Conservation (phyloP, 768 basidiomycete species). For the Boletus insuetus region DNA sequence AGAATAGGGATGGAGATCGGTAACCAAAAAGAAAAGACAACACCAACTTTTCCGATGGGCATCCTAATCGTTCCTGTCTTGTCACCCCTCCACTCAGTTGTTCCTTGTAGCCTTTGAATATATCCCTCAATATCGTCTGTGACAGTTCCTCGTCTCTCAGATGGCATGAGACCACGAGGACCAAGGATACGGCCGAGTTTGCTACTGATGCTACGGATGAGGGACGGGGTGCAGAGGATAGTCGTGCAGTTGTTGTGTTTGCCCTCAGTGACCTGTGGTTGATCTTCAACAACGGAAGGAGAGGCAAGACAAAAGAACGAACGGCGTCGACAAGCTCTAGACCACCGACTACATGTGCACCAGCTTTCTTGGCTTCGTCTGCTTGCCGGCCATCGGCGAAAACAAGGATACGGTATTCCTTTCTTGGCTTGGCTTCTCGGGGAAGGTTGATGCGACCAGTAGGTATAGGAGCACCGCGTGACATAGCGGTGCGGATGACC, state of each 20-base stretch:
- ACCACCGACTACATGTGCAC: slow-evolving; percentile 90
- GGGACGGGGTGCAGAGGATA: slow-evolving; percentile 77
- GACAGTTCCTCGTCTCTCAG: slow-evolving; percentile 90
- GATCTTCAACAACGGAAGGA: not conserved
- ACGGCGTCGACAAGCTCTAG: slow-evolving; percentile 86
- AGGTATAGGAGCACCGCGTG: slow-evolving; percentile 77
- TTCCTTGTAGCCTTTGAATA: slow-evolving; percentile 74
- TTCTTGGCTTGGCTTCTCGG: slow-evolving; percentile 68
- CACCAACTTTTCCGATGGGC: slow-evolving; percentile 71
- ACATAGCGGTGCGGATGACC: slow-evolving; percentile 73
- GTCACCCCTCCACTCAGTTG: slow-evolving; percentile 93
- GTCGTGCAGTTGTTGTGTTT: slow-evolving; percentile 70
- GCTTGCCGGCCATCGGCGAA: slow-evolving; percentile 86
- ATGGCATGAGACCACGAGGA: slow-evolving; percentile 94
- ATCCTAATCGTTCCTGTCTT: slow-evolving; percentile 80
- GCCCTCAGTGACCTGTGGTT: slow-evolving; percentile 64
- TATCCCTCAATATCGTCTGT: slow-evolving; percentile 85
- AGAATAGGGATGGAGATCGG: slow-evolving; percentile 6
- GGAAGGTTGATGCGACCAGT: slow-evolving; percentile 89
- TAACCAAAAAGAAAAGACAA: not conserved
- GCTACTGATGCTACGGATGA: slow-evolving; percentile 76
- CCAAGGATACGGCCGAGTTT: slow-evolving; percentile 79
- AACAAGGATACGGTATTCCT: slow-evolving; percentile 80
- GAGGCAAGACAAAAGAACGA: slow-evolving; percentile 28
- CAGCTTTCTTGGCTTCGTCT: slow-evolving; percentile 80